Percentiles rank a stretch among this genome's conserved stretches.
phyloP scores from a whole-genome alignment of 208 protist genomes.

The Leishmania braziliensis region DNA sequence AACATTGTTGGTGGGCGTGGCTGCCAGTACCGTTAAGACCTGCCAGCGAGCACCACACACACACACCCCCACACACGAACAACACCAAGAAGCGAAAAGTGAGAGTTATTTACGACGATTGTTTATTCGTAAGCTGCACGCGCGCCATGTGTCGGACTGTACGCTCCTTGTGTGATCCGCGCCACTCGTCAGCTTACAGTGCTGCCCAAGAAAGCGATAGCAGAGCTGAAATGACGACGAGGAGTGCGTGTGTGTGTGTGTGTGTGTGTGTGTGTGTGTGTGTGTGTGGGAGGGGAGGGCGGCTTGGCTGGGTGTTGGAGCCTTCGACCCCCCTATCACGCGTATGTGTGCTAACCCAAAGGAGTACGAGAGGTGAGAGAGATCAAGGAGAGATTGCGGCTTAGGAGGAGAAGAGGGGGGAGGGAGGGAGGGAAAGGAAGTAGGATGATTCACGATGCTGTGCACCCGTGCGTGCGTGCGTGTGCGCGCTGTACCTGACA shows the following conservation, averaged over 20 bases:
- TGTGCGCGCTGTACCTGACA: neutral
- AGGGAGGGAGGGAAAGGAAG: neutral
- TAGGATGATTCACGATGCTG: neutral
- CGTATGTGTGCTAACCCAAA: neutral
- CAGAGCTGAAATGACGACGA: neutral
- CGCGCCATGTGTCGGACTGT: neutral
- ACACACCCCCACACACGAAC: neutral
- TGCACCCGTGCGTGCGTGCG: neutral
- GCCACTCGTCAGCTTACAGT: too few relatives aligned
- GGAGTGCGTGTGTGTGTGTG: neutral
- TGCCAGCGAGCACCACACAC: neutral
- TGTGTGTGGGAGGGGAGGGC: neutral
- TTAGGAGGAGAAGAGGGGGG: neutral
- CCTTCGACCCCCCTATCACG: neutral
- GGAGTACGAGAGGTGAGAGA: neutral
- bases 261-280: neutral
- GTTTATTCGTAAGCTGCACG: neutral
- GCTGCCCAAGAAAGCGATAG: too few relatives aligned
- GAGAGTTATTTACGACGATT: neutral
- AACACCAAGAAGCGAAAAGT: neutral
- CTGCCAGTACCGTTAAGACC: too few relatives aligned
- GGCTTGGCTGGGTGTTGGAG: neutral
- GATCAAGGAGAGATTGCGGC: neutral
- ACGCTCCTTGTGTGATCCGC: neutral
- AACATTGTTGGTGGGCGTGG: constrained; percentile 57